Percentiles rank a stretch among this genome's conserved stretches.
phyloP scores from a whole-genome alignment of 768 basidiomycete genomes.

The Lentinus brumalis region DNA sequence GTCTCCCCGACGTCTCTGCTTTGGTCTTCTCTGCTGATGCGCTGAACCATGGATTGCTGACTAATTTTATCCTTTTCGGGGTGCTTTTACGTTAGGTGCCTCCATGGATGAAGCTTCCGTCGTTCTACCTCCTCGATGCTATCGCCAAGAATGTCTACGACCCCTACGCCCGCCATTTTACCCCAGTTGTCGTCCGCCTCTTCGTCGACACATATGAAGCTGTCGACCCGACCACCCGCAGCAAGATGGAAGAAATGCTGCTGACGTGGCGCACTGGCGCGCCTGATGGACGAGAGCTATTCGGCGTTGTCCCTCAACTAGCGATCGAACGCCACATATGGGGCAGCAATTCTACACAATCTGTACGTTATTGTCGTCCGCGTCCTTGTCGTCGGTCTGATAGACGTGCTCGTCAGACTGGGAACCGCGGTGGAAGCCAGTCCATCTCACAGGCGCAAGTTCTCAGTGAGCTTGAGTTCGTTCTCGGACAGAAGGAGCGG shows the following conservation, averaged over 20 bases:
- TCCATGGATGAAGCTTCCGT: slow-evolving; percentile 87
- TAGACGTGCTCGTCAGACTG: slow-evolving; percentile 8
- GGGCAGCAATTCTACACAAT: slow-evolving; percentile 53
- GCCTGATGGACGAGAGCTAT: slow-evolving; percentile 79
- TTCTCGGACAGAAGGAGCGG: slow-evolving; percentile 80
- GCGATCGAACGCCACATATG: slow-evolving; percentile 86
- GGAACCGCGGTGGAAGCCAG: slow-evolving; percentile 28
- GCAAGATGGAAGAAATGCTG: slow-evolving; percentile 98
- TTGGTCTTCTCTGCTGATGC: slow-evolving; percentile 15
- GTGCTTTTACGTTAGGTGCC: slow-evolving; percentile 62
- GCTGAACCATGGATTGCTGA: slow-evolving; percentile 58
- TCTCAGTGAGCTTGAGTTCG: slow-evolving; percentile 79
- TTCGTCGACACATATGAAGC: slow-evolving; percentile 87
- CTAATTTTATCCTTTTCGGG: slow-evolving; percentile 43
- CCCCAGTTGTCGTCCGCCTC: slow-evolving; percentile 76
- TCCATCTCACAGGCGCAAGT: slow-evolving; percentile 78
- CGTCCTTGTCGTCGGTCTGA: not conserved
- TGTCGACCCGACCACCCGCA: slow-evolving; percentile 81
- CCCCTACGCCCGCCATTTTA: slow-evolving; percentile 87
- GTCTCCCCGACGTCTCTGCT: slow-evolving; percentile 6
- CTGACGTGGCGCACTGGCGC: slow-evolving; percentile 92
- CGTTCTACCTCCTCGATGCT: slow-evolving; percentile 94
- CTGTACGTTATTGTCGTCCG: slow-evolving; percentile 37
- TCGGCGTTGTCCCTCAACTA: slow-evolving; percentile 77
- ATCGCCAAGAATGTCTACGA: slow-evolving; percentile 96